Evolutionary conservation across 305 asterid species (phyloP).

Genomic region (Fraxinus ornus): DNA sequence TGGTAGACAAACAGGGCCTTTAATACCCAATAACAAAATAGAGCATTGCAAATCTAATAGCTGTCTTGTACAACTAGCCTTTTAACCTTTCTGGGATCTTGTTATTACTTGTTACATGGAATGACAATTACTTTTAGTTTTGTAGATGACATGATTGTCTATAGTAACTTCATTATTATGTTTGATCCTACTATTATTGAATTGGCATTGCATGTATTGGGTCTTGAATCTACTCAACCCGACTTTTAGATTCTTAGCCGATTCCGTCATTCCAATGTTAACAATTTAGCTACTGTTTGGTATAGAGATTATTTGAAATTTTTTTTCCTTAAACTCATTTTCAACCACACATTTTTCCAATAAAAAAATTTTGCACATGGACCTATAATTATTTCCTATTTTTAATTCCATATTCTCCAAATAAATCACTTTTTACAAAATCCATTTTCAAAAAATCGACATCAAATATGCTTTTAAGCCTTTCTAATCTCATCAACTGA

Average conservation of each 20-base stretch:
- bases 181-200: not conserved
- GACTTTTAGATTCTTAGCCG: not conserved
- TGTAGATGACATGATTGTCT: not conserved
- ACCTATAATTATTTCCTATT: no score
- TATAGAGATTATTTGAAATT: no score
- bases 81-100: not conserved
- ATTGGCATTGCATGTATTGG: not conserved
- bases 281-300: not conserved
- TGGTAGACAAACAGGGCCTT: no score
- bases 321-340: no score
- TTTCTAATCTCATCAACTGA: not conserved
- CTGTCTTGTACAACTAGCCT: not conserved
- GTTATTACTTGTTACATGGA: not conserved
- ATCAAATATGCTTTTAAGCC: no score
- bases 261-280: no score
- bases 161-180: not conserved
- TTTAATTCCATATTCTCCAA: no score
- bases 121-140: not conserved
- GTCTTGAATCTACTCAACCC: not conserved
- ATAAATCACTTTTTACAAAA: no score
- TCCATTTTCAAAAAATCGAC: no score
- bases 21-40: not conserved
- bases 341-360: no score
- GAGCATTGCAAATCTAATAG: not conserved
- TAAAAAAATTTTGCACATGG: no score